Base-by-base conservation (phyloP, 139 green algal species). In the Bryopsis sp. region DNA sequence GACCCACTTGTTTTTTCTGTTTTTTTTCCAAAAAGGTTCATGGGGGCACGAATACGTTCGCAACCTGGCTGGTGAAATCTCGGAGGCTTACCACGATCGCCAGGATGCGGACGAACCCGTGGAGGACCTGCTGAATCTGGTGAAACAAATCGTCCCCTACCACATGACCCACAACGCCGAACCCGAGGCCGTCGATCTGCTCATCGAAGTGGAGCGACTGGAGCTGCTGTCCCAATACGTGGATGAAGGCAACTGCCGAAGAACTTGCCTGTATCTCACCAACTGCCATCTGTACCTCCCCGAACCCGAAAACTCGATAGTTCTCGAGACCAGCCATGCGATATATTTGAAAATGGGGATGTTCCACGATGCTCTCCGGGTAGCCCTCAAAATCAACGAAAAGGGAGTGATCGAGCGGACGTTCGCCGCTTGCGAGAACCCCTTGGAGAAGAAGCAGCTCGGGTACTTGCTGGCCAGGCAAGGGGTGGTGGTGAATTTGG, bases 31-130 rank as follows among this genome's bases (percentile, higher is more conserved):
- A n/a, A n/a, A n/a, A n/a, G n/a, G n/a, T n/a, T n/a, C 74, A 1
- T 99, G 95, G 95, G 95, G 95, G 2, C 93, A 99, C 68, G 95
- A 99, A 71, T 98, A 98, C 79, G 75, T 97, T 57, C 79, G 92
- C 2, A 92, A 97, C 73, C 73, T 99, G 37, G 85, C 92, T 28
- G 93, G 90, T 2, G 93, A 96, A 76, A 91, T 96, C 48, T 76
- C 78, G 22, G 73, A 78, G 29, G 88, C 95, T 79, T 96, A 85
- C 75, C 64, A 82, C 22, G 72, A 68, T 48, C 66, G 70, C 7
- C 60, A 74, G 19, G 84, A 81, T 71, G 63, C 70, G 29, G 80
- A 32, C 38, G 70, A 43, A 0, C 2, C 33, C 19, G 48, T 78
- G 11, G 67, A 81, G 4, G 90, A 97, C 70, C 77, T 99, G 15